Percentiles rank a stretch among this genome's conserved stretches.
These are phyloP conservation scores for Endothia cerciana DNA, from an alignment of 2,329 filamentous ascomycete species.

Conservation along the genomic window DNA sequence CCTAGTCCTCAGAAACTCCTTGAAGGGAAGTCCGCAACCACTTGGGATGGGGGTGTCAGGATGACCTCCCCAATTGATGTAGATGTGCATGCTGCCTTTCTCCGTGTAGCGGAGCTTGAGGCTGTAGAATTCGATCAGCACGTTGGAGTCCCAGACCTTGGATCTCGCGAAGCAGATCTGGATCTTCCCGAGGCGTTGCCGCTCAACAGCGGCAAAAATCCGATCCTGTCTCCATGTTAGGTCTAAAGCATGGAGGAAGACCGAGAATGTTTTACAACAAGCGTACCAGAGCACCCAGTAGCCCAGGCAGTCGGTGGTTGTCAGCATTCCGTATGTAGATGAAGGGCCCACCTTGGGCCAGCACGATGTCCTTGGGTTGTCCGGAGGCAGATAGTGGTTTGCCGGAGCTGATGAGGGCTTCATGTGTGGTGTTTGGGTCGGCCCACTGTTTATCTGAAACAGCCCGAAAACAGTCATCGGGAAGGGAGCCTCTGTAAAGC, in stretches of 20 bases:
- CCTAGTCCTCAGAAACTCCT: slow-evolving; percentile 2
- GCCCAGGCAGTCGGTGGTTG: slow-evolving; percentile 9
- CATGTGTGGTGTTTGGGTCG: slow-evolving; percentile 1
- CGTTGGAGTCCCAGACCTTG: slow-evolving; percentile 8
- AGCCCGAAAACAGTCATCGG: slow-evolving; percentile 17
- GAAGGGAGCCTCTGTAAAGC: slow-evolving; percentile 6
- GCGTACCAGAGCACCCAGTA: slow-evolving; percentile 17
- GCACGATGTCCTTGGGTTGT: neutral
- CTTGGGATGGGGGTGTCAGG: neutral
- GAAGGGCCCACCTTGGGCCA: neutral
- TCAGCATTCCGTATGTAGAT: slow-evolving; percentile 12
- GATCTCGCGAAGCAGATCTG: slow-evolving; percentile 19
- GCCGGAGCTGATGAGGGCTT: slow-evolving; percentile 11
- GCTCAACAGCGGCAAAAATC: slow-evolving; percentile 6
- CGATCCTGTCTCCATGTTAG: neutral
- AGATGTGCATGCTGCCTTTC: slow-evolving; percentile 5
- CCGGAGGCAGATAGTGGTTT: neutral
- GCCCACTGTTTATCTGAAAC: neutral
- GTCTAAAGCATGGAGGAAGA: neutral
- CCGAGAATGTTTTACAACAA: neutral
- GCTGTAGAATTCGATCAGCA: slow-evolving; percentile 22
- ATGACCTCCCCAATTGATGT: slow-evolving; percentile 10
- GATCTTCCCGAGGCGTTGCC: slow-evolving; percentile 17
- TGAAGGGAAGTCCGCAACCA: neutral
- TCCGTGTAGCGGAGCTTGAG: slow-evolving; percentile 21